Percentiles rank a stretch among this genome's conserved stretches.
These are phyloP conservation scores for Brassica nigra DNA, from an alignment of 345 rosid genomes.

Conservation along the genomic window DNA sequence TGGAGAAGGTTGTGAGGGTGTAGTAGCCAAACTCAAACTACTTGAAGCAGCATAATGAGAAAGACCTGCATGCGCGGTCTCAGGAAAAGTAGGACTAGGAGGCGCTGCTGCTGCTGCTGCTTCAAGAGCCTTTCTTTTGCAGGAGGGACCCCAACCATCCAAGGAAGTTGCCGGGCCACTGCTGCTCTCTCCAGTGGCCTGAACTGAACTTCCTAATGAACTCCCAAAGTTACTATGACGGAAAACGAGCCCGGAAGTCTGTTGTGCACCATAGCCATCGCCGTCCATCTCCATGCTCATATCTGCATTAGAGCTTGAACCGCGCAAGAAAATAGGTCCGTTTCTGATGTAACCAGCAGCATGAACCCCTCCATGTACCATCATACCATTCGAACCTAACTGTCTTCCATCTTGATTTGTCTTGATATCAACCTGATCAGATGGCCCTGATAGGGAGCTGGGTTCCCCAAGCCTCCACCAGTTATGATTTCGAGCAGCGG, in stretches of 20 bases:
- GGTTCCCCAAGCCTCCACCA: constrained; percentile 72
- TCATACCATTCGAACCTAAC: constrained; percentile 18
- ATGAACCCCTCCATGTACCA: constrained; percentile 26
- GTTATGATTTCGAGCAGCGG: constrained; percentile 44
- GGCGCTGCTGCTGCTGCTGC: constrained; percentile 42
- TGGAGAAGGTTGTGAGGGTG: constrained; percentile 50
- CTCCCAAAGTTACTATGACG: constrained; percentile 47
- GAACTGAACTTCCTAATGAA: constrained; percentile 63
- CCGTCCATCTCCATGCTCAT: constrained; percentile 46
- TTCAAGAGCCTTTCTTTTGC: constrained; percentile 92
- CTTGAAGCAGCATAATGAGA: constrained; percentile 54
- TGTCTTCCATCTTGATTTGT: constrained; percentile 57
- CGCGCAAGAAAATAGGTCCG: constrained; percentile 48
- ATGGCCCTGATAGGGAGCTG: constrained; percentile 49
- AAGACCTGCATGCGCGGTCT: constrained; percentile 44
- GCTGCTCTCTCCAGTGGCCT: constrained; percentile 52
- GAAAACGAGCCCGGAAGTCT: constrained; percentile 37
- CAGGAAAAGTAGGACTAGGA: constrained; percentile 62
- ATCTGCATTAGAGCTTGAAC: constrained; percentile 59
- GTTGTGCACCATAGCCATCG: constrained; percentile 40
- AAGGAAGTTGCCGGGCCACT: constrained; percentile 61
- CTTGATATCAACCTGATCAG: constrained; percentile 53
- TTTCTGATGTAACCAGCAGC: constrained; percentile 48
- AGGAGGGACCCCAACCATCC: constrained; percentile 72
- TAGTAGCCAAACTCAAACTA: constrained; percentile 61